A percentile compares a stretch with the other conserved stretches of the same genome.
phyloP scores from a whole-genome alignment of 1,139 yeast species.

The Yamadazyma kanchanaburiensis region DNA sequence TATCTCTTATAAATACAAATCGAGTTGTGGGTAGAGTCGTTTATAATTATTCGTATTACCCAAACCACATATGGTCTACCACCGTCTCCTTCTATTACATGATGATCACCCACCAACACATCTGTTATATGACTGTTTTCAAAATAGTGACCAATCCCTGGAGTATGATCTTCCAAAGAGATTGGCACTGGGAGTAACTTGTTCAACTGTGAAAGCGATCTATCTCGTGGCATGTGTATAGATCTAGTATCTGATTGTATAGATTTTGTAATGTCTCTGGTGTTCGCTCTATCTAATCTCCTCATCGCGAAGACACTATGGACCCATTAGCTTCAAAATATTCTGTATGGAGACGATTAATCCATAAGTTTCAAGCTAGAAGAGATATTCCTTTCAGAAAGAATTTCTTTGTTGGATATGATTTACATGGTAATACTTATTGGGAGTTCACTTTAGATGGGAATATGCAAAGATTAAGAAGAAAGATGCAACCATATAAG shows the following conservation, averaged over 20 bases:
- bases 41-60: slow-evolving; percentile 43
- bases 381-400: slow-evolving; percentile 64
- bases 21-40: slow-evolving; percentile 43
- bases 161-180: slow-evolving; percentile 19
- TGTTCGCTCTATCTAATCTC: neutral
- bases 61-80: slow-evolving; percentile 45
- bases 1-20: slow-evolving; percentile 58
- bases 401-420: slow-evolving; percentile 65
- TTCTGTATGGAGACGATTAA: slow-evolving; percentile 41
- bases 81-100: slow-evolving; percentile 34
- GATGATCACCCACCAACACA: slow-evolving; percentile 39
- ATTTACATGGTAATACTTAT: slow-evolving; percentile 75
- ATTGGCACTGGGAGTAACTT: slow-evolving; percentile 38
- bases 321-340: slow-evolving; percentile 37
- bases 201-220: slow-evolving; percentile 27
- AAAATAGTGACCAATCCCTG: slow-evolving; percentile 9
- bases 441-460: slow-evolving; percentile 72
- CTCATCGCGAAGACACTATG: slow-evolving; percentile 17
- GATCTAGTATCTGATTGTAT: neutral
- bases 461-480: slow-evolving; percentile 40
- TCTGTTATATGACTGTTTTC: slow-evolving; percentile 30
- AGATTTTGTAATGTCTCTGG: neutral
- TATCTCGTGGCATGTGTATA: slow-evolving; percentile 5
- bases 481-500: slow-evolving; percentile 48
- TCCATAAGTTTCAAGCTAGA: slow-evolving; percentile 59